Evolutionary conservation across 2,329 filamentous ascomycete genomes (phyloP).

Genomic region (Annulohypoxylon truncatum): DNA sequence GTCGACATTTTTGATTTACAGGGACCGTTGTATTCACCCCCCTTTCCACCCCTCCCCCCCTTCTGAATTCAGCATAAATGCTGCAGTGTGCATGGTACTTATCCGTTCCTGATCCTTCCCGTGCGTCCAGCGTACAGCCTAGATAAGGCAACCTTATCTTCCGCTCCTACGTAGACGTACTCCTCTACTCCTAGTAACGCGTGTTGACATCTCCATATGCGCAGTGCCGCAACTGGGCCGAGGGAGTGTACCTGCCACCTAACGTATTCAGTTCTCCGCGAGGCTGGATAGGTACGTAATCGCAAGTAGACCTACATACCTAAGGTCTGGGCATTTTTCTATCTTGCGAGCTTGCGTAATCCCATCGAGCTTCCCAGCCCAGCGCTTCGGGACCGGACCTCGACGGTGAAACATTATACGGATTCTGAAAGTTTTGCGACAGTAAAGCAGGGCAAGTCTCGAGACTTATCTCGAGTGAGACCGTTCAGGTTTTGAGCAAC

Average conservation of each 20-base stretch:
- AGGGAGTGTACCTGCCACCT: conserved; percentile 24
- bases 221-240: conserved; percentile 24
- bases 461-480: background rate
- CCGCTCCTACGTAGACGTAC: conserved; percentile 20
- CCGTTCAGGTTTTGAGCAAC: background rate
- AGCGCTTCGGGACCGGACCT: conserved; percentile 27
- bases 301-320: conserved; percentile 1
- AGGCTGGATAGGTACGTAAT: conserved; percentile 13
- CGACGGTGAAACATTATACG: conserved; percentile 20
- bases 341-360: conserved; percentile 28
- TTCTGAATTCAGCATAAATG: conserved; percentile 41
- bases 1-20: conserved; percentile 13
- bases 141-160: conserved; percentile 33
- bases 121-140: background rate
- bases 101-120: conserved; percentile 34
- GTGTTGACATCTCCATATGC: conserved; percentile 15
- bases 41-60: too few relatives aligned
- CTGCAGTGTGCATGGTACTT: conserved; percentile 28
- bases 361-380: conserved; percentile 6
- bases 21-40: conserved; percentile 39
- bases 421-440: conserved; percentile 26
- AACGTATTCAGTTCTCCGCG: conserved; percentile 11
- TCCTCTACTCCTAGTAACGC: background rate
- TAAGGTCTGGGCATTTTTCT: conserved; percentile 8
- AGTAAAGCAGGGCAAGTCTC: conserved; percentile 19